phyloP scores from a whole-genome alignment of 352 stramenopile species.

The Pythium aristosporum region DNA sequence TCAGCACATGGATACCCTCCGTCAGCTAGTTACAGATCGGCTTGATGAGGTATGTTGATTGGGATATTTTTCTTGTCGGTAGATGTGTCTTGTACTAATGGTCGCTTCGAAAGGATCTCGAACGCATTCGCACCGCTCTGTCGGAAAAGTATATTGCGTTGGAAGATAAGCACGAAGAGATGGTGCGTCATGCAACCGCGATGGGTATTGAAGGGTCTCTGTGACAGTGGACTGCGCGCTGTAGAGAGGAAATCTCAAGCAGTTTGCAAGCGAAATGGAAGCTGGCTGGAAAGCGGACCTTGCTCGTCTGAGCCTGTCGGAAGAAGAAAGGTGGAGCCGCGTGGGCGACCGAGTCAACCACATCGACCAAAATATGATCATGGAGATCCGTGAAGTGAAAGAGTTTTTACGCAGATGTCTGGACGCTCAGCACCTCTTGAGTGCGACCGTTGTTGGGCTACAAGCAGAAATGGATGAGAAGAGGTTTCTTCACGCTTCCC shows the following conservation, averaged over 20 bases:
- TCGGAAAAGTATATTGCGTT: conserved; percentile 58
- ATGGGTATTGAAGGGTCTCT: background rate
- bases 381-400: conserved; percentile 36
- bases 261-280: conserved; percentile 24
- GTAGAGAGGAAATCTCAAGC: conserved; percentile 20
- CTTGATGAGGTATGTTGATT: conserved; percentile 40
- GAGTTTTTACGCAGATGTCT: conserved; percentile 50
- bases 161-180: conserved; percentile 38
- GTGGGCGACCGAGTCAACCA: conserved; percentile 14
- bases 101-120: conserved; percentile 38
- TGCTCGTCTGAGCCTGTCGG: background rate
- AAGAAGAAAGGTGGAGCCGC: conserved; percentile 15
- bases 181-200: conserved; percentile 30
- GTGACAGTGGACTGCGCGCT: background rate
- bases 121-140: conserved; percentile 48
- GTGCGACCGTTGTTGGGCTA: conserved; percentile 51
- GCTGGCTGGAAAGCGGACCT: conserved; percentile 21
- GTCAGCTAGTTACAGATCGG: conserved; percentile 38
- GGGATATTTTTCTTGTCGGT: background rate
- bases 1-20: conserved; percentile 42
- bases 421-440: conserved; percentile 62
- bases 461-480: conserved; percentile 51
- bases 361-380: conserved; percentile 26
- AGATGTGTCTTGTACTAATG: background rate
- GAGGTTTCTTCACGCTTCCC: background rate